These are phyloP conservation scores for Hypomontagnella monticulosa DNA, from an alignment of 495 filamentous ascomycete species.

Conservation along the genomic window DNA sequence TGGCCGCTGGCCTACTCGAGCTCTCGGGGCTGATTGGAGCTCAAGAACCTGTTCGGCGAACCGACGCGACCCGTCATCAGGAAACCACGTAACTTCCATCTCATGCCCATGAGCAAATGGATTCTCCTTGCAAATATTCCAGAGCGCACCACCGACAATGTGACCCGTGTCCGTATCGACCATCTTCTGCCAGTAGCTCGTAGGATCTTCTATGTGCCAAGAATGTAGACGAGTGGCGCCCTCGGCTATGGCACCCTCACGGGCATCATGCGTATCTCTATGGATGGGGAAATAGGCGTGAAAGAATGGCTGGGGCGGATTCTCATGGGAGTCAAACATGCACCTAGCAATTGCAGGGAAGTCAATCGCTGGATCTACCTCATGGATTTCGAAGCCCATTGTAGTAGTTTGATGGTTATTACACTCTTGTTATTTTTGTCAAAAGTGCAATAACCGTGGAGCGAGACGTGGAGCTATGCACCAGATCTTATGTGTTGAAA, in stretches of 20 bases:
- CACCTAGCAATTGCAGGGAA: slow-evolving; percentile 34
- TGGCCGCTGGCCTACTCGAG: slow-evolving; percentile 39
- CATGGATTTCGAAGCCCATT: slow-evolving; percentile 25
- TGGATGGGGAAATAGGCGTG: slow-evolving; percentile 36
- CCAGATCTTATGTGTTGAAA: no score
- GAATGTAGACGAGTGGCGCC: slow-evolving; percentile 40
- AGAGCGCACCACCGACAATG: slow-evolving; percentile 46
- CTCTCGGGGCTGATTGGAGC: slow-evolving; percentile 39
- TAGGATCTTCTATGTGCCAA: slow-evolving; percentile 41
- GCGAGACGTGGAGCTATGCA: no score
- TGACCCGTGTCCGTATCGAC: slow-evolving; percentile 47
- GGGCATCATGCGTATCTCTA: slow-evolving; percentile 17
- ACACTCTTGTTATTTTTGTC: no score
- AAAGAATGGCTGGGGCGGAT: slow-evolving; percentile 35
- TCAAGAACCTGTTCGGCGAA: slow-evolving; percentile 43
- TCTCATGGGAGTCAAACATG: slow-evolving; percentile 37
- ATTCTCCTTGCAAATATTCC: slow-evolving; percentile 49
- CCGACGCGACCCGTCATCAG: slow-evolving; percentile 38
- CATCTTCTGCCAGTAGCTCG: slow-evolving; percentile 44
- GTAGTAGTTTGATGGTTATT: no score
- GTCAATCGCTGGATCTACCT: slow-evolving; percentile 27
- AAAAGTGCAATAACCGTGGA: no score
- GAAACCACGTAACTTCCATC: slow-evolving; percentile 47
- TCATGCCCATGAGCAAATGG: slow-evolving; percentile 29
- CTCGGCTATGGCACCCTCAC: slow-evolving; percentile 39